A percentile compares a stretch with the other conserved stretches of the same genome.
These are phyloP conservation scores for Dactylonectria estremocensis DNA, from an alignment of 2,329 filamentous ascomycete genomes.

Conservation along the genomic window DNA sequence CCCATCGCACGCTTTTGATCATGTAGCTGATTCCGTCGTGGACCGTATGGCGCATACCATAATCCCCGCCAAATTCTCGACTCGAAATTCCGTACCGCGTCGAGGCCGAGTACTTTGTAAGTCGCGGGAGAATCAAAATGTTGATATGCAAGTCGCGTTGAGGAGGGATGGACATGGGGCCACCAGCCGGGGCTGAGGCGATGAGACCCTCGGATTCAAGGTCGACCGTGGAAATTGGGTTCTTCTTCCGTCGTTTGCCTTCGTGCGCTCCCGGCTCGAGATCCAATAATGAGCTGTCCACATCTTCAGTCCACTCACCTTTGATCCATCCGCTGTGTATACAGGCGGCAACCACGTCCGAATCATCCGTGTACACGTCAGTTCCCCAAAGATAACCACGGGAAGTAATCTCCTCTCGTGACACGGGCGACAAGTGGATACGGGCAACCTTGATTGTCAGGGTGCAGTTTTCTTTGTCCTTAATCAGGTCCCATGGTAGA, in stretches of 20 bases:
- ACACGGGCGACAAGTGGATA: slow-evolving; percentile 77
- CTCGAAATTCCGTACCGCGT: slow-evolving; percentile 87
- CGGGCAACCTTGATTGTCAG: slow-evolving; percentile 90
- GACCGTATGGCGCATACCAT: slow-evolving; percentile 58
- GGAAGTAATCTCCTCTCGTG: slow-evolving; percentile 87
- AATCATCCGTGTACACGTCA: slow-evolving; percentile 96
- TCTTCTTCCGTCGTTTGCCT: slow-evolving; percentile 53
- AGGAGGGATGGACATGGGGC: slow-evolving; percentile 74
- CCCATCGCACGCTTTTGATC: slow-evolving; percentile 86
- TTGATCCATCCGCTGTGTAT: slow-evolving; percentile 95
- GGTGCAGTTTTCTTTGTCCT: slow-evolving; percentile 88
- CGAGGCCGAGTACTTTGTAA: slow-evolving; percentile 83
- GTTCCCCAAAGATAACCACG: slow-evolving; percentile 91
- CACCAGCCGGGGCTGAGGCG: slow-evolving; percentile 68
- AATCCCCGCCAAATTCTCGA: slow-evolving; percentile 79
- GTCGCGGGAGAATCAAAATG: slow-evolving; percentile 83
- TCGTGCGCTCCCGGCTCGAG: slow-evolving; percentile 57
- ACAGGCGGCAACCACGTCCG: slow-evolving; percentile 91
- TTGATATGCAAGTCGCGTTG: slow-evolving; percentile 90
- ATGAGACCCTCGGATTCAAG: slow-evolving; percentile 62
- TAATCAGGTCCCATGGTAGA: slow-evolving; percentile 80
- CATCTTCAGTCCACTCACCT: slow-evolving; percentile 87
- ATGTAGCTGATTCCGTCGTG: slow-evolving; percentile 94
- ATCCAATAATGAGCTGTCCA: slow-evolving; percentile 79
- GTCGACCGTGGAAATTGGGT: slow-evolving; percentile 49